Percentiles rank a stretch among this genome's conserved stretches.
Evolutionary conservation across 345 rosid genomes (phyloP).

Genomic region (Linum usitatissimum): DNA sequence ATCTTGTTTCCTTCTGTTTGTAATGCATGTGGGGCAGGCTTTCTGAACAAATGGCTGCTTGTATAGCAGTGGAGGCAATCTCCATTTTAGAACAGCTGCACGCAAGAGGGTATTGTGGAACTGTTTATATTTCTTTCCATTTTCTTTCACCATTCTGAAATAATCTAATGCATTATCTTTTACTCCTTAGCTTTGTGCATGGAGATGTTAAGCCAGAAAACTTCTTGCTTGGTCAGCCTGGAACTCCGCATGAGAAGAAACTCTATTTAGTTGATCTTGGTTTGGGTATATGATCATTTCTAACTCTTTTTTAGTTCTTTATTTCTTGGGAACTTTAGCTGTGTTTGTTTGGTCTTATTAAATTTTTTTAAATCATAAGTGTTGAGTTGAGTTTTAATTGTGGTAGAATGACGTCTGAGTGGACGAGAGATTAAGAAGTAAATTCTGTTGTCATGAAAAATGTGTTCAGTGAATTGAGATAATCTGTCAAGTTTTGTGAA

Average conservation of each 20-base stretch:
- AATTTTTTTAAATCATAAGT: too few species aligned
- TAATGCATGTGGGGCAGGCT: constrained; percentile 17
- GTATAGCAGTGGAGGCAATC: constrained; percentile 30
- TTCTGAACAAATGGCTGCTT: constrained; percentile 23
- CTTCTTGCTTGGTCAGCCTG: constrained; percentile 5
- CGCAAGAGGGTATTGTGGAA: constrained; percentile 16
- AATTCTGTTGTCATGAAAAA: too few species aligned
- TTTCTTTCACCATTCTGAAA: neutral
- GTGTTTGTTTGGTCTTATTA: too few species aligned
- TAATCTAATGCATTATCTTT: neutral
- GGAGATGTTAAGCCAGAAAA: constrained; percentile 5
- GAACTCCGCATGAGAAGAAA: constrained; percentile 4
- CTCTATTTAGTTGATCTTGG: constrained; percentile 1
- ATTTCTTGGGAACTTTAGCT: neutral
- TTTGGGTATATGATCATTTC: neutral
- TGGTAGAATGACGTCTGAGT: too few species aligned
- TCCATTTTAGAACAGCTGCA: constrained; percentile 27
- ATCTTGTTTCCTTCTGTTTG: neutral
- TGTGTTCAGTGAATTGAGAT: too few species aligned
- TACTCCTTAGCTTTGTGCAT: neutral
- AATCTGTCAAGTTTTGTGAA: too few species aligned
- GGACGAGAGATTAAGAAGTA: too few species aligned
- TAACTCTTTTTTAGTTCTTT: neutral
- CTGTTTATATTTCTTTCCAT: neutral
- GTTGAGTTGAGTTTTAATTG: too few species aligned